A percentile compares a stretch with the other conserved stretches of the same genome.
These are phyloP conservation scores for Melastoma candidum DNA, from an alignment of 441 rosid species.

Conservation along the genomic window DNA sequence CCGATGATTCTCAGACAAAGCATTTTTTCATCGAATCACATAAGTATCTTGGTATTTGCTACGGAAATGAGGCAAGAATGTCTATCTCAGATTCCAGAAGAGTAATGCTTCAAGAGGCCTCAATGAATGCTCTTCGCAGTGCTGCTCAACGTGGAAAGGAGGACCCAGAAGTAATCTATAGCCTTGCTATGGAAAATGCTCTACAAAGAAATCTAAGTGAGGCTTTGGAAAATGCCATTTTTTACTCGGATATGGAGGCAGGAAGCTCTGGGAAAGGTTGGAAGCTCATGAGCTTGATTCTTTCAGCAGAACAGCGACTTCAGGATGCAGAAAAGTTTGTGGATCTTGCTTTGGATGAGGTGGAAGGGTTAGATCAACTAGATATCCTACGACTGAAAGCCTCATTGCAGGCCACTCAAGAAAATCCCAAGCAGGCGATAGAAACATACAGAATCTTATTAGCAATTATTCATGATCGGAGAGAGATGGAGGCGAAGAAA, in stretches of 20 bases:
- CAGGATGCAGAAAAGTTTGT: slow-evolving; percentile 67
- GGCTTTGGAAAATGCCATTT: slow-evolving; percentile 58
- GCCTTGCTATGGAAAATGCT: slow-evolving; percentile 65
- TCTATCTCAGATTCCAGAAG: slow-evolving; percentile 67
- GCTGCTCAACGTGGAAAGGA: slow-evolving; percentile 43
- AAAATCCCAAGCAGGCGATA: slow-evolving; percentile 76
- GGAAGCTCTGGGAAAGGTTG: slow-evolving; percentile 62
- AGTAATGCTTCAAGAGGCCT: slow-evolving; percentile 41
- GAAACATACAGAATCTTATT: slow-evolving; percentile 74
- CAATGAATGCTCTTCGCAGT: slow-evolving; percentile 45
- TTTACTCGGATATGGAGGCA: slow-evolving; percentile 39
- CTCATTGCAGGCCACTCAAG: slow-evolving; percentile 69
- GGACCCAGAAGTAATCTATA: slow-evolving; percentile 46
- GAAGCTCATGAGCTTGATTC: slow-evolving; percentile 58
- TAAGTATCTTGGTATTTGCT: slow-evolving; percentile 75
- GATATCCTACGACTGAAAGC: slow-evolving; percentile 78
- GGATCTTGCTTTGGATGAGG: slow-evolving; percentile 68
- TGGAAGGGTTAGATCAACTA: slow-evolving; percentile 47
- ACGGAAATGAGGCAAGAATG: slow-evolving; percentile 65
- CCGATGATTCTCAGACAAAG: slow-evolving; percentile 25
- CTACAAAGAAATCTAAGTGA: slow-evolving; percentile 67
- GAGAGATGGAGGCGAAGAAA: slow-evolving; percentile 36
- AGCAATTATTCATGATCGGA: slow-evolving; percentile 60
- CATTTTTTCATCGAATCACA: slow-evolving; percentile 50
- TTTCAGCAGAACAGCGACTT: slow-evolving; percentile 64